Evolutionary conservation across 164 flowering plant species (phyloP).

Genomic region (Piper betle): DNA sequence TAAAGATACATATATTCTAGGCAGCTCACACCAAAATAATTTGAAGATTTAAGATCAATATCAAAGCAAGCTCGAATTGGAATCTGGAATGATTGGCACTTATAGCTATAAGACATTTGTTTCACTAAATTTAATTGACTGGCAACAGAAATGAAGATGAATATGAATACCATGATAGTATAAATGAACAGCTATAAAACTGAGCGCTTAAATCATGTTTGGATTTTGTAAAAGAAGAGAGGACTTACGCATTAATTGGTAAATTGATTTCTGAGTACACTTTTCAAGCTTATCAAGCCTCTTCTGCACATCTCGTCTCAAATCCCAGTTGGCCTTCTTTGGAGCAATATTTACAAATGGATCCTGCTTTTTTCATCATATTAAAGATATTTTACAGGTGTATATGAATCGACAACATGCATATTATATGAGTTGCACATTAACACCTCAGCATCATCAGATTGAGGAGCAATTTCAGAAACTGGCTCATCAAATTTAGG

Average conservation of each 20-base stretch:
- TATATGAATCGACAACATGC: neutral
- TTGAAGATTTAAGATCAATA: too few relatives aligned
- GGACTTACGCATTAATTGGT: conserved; percentile 55
- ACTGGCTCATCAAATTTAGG: conserved; percentile 92
- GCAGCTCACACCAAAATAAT: too few relatives aligned
- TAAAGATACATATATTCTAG: too few relatives aligned
- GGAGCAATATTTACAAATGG: conserved; percentile 95
- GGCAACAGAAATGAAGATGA: neutral
- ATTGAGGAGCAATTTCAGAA: conserved; percentile 31
- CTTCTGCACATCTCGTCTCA: conserved; percentile 38
- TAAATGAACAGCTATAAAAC: neutral
- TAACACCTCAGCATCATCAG: conserved; percentile 56
- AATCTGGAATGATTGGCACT: too few relatives aligned
- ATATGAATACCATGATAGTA: too few relatives aligned
- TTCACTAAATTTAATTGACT: too few relatives aligned
- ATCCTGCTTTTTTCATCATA: conserved; percentile 32
- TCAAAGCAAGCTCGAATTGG: too few relatives aligned
- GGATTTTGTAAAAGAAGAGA: neutral
- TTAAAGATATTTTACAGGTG: neutral
- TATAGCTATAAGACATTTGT: too few relatives aligned
- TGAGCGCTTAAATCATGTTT: neutral
- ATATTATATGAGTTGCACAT: neutral
- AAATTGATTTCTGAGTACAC: conserved; percentile 76
- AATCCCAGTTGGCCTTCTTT: conserved; percentile 97
- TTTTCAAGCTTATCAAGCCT: conserved; percentile 31